Evolutionary conservation across 768 basidiomycete genomes (phyloP).

Genomic region (Naganishia vaughanmartiniae): DNA sequence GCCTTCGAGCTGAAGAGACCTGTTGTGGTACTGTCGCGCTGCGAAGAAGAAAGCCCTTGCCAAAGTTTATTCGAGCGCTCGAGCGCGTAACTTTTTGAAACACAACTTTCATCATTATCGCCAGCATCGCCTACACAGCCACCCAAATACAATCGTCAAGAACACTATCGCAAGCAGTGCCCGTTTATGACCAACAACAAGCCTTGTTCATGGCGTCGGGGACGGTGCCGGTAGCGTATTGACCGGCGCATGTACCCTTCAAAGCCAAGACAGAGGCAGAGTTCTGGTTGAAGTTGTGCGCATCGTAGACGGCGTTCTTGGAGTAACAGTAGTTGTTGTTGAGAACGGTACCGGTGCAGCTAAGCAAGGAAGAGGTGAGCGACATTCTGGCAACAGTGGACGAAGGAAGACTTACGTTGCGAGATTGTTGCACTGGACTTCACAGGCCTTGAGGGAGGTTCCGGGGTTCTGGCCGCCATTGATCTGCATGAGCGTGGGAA

Average conservation of each 20-base stretch:
- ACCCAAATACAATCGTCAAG: background rate
- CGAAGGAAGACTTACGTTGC: background rate
- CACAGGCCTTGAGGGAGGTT: slow-evolving; percentile 8
- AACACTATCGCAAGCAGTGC: too few relatives aligned
- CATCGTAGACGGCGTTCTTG: slow-evolving; percentile 69
- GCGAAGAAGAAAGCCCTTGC: too few relatives aligned
- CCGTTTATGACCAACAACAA: slow-evolving; percentile 19
- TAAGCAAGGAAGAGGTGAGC: background rate
- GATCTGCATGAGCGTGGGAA: background rate
- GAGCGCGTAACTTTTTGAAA: background rate
- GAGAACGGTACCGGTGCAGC: slow-evolving; percentile 17
- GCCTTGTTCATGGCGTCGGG: slow-evolving; percentile 18
- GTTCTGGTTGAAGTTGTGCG: slow-evolving; percentile 77
- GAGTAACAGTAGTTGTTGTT: slow-evolving; percentile 23
- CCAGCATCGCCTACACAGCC: background rate
- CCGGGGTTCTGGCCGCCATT: slow-evolving; percentile 12
- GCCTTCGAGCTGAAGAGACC: too few relatives aligned
- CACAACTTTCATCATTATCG: background rate
- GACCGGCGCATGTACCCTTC: slow-evolving; percentile 56
- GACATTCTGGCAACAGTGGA: background rate
- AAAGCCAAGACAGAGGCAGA: slow-evolving; percentile 90
- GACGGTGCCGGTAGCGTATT: background rate
- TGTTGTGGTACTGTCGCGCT: too few relatives aligned
- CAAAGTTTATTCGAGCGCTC: too few relatives aligned
- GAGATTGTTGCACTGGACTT: slow-evolving; percentile 20